Base-by-base conservation (phyloP, 148 eudicot genomes). In the Selenicereus undatus region DNA sequence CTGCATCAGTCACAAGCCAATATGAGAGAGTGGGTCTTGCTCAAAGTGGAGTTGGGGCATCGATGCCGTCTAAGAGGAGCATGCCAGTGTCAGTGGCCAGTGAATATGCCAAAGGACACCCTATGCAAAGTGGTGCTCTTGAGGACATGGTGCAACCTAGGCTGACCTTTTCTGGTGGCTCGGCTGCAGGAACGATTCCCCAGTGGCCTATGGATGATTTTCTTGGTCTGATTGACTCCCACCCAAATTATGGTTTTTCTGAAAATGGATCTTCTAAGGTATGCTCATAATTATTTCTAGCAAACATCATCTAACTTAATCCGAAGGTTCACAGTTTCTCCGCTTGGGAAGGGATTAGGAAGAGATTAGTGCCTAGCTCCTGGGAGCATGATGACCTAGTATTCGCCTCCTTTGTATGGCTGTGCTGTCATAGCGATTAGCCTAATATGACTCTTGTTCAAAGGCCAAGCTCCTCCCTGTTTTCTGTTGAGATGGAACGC, bases 201-300 rank as follows among this genome's bases (percentile, higher is more conserved):
- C 91, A 84, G 58, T 93, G 97, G 97, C 92, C 88, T 35, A 62
- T 91, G 0, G 97, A 94, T 87, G 95, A 94, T 0, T 89, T 84
- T 84, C 71, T 90, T 79, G 97, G 89, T 12, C 79, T 90, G 45
- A 83, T 72, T 88, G 95, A 89, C n/a, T 87, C 84, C 85, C 84
- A 82, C 79, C 90, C 90, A 76, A 86, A 64, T 32, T 92, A 83
- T 83, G 82, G 86, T 73, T 89, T 84, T 76, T 77, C 85, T 35
- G 91, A 87, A 72, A 84, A 89, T 71, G 86, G 79, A 76, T 88
- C 98, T 39, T 94, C 93, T 78, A 94, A 90, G 98, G 97, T 94
- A 88, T 79, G 86, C 54, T 18, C 35, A 45, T 54, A 71, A 70
- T 70, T 65, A 24, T 42, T 70, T 21, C 21, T 20, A 60, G 43